Evolutionary conservation across 805 yeast species (phyloP), one percentile per base, ranked within the genome.

Genomic region (Diddensiella transvaalensis): DNA sequence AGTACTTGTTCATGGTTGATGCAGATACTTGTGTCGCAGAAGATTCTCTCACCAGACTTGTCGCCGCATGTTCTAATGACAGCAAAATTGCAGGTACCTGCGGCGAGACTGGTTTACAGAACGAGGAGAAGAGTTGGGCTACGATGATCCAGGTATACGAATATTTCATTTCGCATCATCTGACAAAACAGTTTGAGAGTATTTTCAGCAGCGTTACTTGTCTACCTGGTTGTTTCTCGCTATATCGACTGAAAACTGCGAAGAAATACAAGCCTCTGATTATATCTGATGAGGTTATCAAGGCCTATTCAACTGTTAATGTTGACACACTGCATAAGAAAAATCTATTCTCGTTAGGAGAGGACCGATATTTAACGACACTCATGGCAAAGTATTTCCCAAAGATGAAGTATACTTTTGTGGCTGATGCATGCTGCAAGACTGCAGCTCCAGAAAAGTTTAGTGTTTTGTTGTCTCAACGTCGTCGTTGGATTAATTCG

Each of bases 401-500:
- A 8, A 73, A 70, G 55, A 72, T 81, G 73, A 72, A 72, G 48
- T 77, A 71, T 59, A 64, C 76, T 47, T 79, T 79, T 57, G 73
- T 77, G 2, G 74, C 82, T 2, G 80, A 80, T 58, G 84, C 84
- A 3, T 71, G 74, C 23, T 78, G 82, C 59, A 70, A 74, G 56
- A 79, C 85, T 1, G 67, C 75, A 47, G 84, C 78, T 2, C 85
- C 85, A 1, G 79, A 74, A 49, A 66, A 68, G 36, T 75, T 78
- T 59, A 62, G 60, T 48, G 77, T 77, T 42, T 66, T 77, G 53
- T 68, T 77, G 44, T 77, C 82, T 2, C 82, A 77, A 62, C 74
- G 82, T 57, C 77, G 82, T 63, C 78, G 85, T 54, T 79, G 85
- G 85, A 79, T 79, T 59, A 79, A 79, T 61, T 80, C 84, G 4